Evolutionary conservation across 176 grass and related monocot species (phyloP), one percentile per base, ranked within the genome.

Genomic region (Carex cristatella): DNA sequence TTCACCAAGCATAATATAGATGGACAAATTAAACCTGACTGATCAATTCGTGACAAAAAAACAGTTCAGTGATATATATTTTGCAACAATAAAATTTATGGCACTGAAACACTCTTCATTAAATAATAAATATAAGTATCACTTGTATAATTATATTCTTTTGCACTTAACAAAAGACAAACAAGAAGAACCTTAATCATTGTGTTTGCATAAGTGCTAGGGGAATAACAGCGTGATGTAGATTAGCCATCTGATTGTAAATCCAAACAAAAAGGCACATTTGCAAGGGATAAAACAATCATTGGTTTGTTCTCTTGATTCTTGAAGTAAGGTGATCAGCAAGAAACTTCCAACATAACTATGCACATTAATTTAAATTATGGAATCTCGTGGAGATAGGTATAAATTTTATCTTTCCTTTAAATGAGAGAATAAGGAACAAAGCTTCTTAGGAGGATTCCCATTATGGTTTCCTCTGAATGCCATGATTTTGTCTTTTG

Each of bases 151-250:
- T 35, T 35, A 35, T 54, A 64, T 83, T 83, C 27, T 15, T n/a
- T 51, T 83, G 44, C 46, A 66, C 5, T 83, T 51, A 49, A 66
- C 33, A 40, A 53, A 82, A 66, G 61, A 46, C 5, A 51, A 19
- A 4, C 7, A 69, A 65, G 48, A 51, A 67, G 81, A 69, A 83
- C 68, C 40, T 7, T 58, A 85, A 85, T 85, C 51, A 85, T 85
- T 64, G 64, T 85, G 55, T 79, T 79, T 58, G 60, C 15, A 32
- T 4, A 79, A 66, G 84, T 85, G 84, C 84, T 85, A 62, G 35
- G 84, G 51, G 71, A 85, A 85, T 85, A 85, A 85, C 54, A 53
- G 9, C 23, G 8, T 33, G 32, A 83, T 83, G 4, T 66, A 67
- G 80, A 68, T 83, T 83, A 54, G 62, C 37, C n/a, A 55, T 68